These are phyloP conservation scores for Parathielavia hyrcaniae DNA, from an alignment of 495 filamentous ascomycete genomes.

Conservation along the genomic window DNA sequence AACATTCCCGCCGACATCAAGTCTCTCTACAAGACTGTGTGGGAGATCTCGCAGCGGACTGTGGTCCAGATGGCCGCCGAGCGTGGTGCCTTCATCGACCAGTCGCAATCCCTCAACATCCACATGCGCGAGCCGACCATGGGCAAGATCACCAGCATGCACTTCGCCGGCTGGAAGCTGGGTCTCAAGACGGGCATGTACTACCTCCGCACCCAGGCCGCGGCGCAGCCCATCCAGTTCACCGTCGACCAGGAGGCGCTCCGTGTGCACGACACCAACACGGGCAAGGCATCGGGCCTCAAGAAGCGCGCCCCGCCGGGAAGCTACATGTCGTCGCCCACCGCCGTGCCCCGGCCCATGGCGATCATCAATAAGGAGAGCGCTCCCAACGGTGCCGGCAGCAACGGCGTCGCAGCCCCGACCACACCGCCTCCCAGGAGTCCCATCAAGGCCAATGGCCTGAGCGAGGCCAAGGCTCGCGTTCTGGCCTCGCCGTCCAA, in stretches of 20 bases:
- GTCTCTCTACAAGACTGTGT: conserved; percentile 97
- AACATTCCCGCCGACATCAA: conserved; percentile 96
- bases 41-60: conserved; percentile 96
- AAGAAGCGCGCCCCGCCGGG: conserved; percentile 62
- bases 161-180: conserved; percentile 98
- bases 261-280: conserved; percentile 77
- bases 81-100: conserved; percentile 95
- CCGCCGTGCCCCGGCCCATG: conserved; percentile 38
- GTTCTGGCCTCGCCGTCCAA: conserved; percentile 43
- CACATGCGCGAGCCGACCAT: conserved; percentile 98
- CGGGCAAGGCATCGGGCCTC: conserved; percentile 54
- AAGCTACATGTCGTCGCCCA: conserved; percentile 47
- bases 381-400: conserved; percentile 23
- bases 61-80: conserved; percentile 98
- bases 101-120: conserved; percentile 98
- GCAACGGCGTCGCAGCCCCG: conserved; percentile 57
- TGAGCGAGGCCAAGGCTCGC: conserved; percentile 36
- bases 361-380: conserved; percentile 39
- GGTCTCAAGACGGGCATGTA: conserved; percentile 99
- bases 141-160: conserved; percentile 99
- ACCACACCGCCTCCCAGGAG: conserved; percentile 46
- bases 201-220: conserved; percentile 97
- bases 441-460: conserved; percentile 34
- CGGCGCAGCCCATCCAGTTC: conserved; percentile 95
- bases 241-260: conserved; percentile 97